Evolutionary conservation across 2,329 filamentous ascomycete genomes (phyloP).

Genomic region (Epichloe scottii): DNA sequence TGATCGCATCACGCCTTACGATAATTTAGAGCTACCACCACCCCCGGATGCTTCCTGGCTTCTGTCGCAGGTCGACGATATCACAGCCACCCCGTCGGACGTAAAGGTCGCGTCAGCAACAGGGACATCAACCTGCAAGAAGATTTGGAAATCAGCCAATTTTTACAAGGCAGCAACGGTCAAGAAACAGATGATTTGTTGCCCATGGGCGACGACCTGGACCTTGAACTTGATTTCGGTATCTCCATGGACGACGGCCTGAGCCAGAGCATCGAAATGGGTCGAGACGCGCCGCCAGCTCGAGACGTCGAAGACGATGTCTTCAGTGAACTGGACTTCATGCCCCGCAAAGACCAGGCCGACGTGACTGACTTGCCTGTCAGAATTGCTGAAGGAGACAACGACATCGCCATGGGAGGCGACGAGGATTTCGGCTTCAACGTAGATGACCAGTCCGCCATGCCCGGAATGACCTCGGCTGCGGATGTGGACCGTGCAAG

Average conservation of each 20-base stretch:
- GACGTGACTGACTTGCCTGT: slow-evolving; percentile 46
- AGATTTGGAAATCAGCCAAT: slow-evolving; percentile 64
- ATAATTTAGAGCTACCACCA: slow-evolving; percentile 63
- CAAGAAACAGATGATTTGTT: slow-evolving; percentile 46
- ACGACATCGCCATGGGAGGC: slow-evolving; percentile 47
- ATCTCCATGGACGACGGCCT: slow-evolving; percentile 58
- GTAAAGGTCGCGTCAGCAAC: slow-evolving; percentile 44
- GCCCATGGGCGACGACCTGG: slow-evolving; percentile 53
- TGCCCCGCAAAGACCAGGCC: slow-evolving; percentile 39
- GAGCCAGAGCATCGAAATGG: slow-evolving; percentile 68
- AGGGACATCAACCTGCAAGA: slow-evolving; percentile 58
- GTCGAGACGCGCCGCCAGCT: slow-evolving; percentile 67
- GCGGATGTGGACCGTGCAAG: slow-evolving; percentile 41
- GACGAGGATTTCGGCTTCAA: slow-evolving; percentile 54
- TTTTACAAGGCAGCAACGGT: slow-evolving; percentile 55
- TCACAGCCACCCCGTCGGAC: slow-evolving; percentile 39
- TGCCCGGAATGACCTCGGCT: slow-evolving; percentile 34
- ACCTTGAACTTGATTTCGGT: slow-evolving; percentile 62
- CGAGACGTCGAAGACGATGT: slow-evolving; percentile 59
- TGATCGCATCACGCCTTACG: slow-evolving; percentile 85
- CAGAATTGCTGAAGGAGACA: slow-evolving; percentile 50
- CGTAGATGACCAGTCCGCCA: slow-evolving; percentile 45
- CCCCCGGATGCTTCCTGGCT: slow-evolving; percentile 82
- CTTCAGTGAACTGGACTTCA: slow-evolving; percentile 49
- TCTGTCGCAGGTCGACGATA: slow-evolving; percentile 59